Percentiles rank a stretch among this genome's conserved stretches.
These are phyloP conservation scores for Butyriboletus loyo DNA, from an alignment of 768 basidiomycete species.

Conservation along the genomic window DNA sequence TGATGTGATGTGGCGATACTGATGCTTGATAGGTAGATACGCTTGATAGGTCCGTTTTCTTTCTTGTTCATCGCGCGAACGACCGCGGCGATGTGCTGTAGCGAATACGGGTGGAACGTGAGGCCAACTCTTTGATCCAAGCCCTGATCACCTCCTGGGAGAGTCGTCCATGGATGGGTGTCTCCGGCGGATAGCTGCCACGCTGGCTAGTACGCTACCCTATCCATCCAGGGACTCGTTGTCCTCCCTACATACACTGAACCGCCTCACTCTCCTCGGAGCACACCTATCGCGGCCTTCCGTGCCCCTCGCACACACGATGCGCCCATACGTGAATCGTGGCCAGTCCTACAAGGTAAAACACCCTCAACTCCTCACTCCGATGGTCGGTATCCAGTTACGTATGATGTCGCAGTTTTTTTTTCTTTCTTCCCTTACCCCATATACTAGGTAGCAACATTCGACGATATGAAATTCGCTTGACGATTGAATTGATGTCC, in stretches of 20 bases:
- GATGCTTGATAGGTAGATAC: neutral
- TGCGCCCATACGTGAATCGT: neutral
- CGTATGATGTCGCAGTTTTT: neutral
- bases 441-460: neutral
- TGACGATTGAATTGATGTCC: neutral
- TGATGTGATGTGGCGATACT: constrained; percentile 1
- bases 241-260: neutral
- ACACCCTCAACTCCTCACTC: neutral
- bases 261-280: neutral
- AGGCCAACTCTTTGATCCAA: neutral
- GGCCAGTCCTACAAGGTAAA: too few species aligned
- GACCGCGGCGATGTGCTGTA: too few species aligned
- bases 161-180: neutral
- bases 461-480: neutral
- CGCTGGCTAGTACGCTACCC: neutral
- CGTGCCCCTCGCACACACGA: neutral
- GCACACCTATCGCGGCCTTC: neutral
- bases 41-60: neutral
- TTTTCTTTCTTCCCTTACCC: too few species aligned
- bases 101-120: neutral
- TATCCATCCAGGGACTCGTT: neutral
- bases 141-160: neutral
- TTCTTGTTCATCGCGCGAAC: neutral
- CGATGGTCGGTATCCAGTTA: neutral
- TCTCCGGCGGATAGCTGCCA: neutral